Evolutionary conservation across 257 asterid genomes (phyloP), one percentile per base, ranked within the genome.

Genomic region (Nicotiana obtusifolia): DNA sequence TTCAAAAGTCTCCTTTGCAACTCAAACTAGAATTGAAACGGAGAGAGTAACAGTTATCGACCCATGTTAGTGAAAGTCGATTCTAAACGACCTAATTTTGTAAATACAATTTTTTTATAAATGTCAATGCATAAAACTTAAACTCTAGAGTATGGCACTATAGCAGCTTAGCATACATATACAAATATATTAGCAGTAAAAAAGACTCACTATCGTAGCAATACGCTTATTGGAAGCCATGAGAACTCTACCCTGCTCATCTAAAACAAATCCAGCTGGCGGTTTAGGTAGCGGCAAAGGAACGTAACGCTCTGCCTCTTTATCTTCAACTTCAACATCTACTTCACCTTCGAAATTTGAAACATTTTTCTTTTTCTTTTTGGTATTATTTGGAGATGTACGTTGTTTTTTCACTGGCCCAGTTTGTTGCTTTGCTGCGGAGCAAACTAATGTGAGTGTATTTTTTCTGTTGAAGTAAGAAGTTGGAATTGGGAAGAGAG

Each of bases 261-360:
- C 97, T 83, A 95, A 69, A 64, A 92, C 91, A 75, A 95, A 95
- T n/a, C 99, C 98, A 8, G 99, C 99, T 26, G 99, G 98, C 0
- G 99, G 99, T 14, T 95, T 95, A 19, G 99, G 98, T 82, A 93
- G 87, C 28, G 97, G 93, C 83, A 94, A 86, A 80, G 92, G 85
- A 81, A 81, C 84, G 9, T 81, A 84, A 19, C 67, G 3, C 11
- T 90, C 47, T 71, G 69, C 64, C 56, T 79, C 53, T 66, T 33
- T 66, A 56, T 69, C 84, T 19, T 82, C 86, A 35, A 83, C 77
- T 7, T 86, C 88, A 28, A 78, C 84, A 64, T 66, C 81, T 13
- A 28, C 69, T 20, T 83, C 37, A 22, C 24, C 82, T 22, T 81
- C 64, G 3, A 64, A 16, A 64, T 52, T 19, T 9, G 71, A 17